Evolutionary conservation across 2,329 filamentous ascomycete species (phyloP).

Genomic region (Alternaria sp.): DNA sequence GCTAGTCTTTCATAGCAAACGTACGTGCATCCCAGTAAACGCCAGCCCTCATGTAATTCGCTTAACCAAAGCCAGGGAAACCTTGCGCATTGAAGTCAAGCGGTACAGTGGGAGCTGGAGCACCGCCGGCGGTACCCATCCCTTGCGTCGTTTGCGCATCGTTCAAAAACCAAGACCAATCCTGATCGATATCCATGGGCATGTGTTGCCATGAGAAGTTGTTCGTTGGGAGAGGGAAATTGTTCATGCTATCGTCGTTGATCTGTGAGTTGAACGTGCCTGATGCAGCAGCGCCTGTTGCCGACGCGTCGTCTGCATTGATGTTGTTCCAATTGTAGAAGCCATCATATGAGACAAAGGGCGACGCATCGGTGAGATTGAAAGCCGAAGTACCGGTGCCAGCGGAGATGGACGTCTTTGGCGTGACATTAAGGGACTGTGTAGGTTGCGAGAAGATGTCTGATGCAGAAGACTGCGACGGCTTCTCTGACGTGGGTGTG

Average conservation of each 20-base stretch:
- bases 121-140: conserved; percentile 2
- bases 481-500: conserved; percentile 23
- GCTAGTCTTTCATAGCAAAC: neutral
- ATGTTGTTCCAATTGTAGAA: conserved; percentile 50
- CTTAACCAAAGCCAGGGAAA: conserved; percentile 39
- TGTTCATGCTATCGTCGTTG: conserved; percentile 44
- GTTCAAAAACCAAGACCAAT: conserved; percentile 54
- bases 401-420: conserved; percentile 25
- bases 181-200: conserved; percentile 54
- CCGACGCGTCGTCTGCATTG: conserved; percentile 25
- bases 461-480: conserved; percentile 17
- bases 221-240: conserved; percentile 46
- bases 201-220: conserved; percentile 52
- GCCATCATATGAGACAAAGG: conserved; percentile 52
- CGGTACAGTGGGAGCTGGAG: conserved; percentile 2
- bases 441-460: conserved; percentile 25
- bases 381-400: conserved; percentile 19
- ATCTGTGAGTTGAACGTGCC: conserved; percentile 29
- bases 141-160: conserved; percentile 32
- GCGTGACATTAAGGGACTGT: conserved; percentile 21
- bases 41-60: neutral
- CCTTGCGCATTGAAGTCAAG: conserved; percentile 34
- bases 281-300: conserved; percentile 1
- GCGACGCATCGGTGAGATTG: conserved; percentile 28
- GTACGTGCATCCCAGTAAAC: neutral